These are phyloP conservation scores for Glomus cerebriforme DNA, from an alignment of 192 early-diverging fungal genomes.

Conservation along the genomic window DNA sequence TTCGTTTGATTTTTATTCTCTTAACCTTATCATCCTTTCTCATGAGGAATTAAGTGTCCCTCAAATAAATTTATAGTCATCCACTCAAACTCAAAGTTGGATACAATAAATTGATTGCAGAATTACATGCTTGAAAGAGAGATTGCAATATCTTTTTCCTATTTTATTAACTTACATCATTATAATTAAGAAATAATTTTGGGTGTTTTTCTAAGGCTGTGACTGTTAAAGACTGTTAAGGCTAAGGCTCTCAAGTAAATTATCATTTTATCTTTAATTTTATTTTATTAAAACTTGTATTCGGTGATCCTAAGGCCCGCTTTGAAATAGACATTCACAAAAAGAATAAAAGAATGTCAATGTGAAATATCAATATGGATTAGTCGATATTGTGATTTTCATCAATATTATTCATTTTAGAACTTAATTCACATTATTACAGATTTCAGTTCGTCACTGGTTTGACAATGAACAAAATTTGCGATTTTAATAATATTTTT, in stretches of 20 bases:
- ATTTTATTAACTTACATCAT: neutral
- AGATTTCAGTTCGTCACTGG: neutral
- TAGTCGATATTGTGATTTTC: neutral
- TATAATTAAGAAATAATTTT: too few species aligned
- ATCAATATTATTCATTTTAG: too few species aligned
- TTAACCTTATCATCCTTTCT: neutral
- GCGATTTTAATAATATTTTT: too few species aligned
- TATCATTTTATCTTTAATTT: too few species aligned
- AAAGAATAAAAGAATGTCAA: too few species aligned
- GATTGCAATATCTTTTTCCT: neutral
- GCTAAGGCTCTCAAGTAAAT: neutral
- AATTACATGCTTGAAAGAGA: neutral
- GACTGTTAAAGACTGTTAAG: neutral
- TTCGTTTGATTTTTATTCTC: neutral
- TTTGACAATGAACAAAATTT: too few species aligned
- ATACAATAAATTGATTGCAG: neutral
- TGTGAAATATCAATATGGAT: neutral
- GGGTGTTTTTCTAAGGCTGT: neutral
- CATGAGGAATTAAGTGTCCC: neutral
- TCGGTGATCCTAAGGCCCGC: neutral
- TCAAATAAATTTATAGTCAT: neutral
- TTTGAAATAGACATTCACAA: neutral
- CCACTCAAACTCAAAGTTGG: neutral
- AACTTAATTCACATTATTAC: conserved; percentile 3
- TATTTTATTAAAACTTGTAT: too few species aligned